phyloP scores from a whole-genome alignment of 306 rosid genomes.

The Comarum palustre region DNA sequence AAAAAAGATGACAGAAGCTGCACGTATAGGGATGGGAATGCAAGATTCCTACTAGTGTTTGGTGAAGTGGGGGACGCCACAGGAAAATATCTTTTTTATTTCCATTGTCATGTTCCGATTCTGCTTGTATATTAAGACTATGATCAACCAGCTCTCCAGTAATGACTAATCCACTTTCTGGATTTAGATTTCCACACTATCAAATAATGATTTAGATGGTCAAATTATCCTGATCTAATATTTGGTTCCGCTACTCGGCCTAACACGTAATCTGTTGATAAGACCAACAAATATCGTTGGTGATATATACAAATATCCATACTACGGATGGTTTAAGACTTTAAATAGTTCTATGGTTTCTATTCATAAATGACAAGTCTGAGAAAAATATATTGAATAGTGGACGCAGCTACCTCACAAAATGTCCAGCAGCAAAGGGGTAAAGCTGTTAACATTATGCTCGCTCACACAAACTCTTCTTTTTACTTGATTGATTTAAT shows the following conservation, averaged over 20 bases:
- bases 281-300: neutral
- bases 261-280: neutral
- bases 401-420: neutral
- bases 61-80: neutral
- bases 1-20: neutral
- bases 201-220: neutral
- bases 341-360: neutral
- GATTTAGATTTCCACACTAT: neutral
- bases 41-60: neutral
- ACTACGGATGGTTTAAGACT: neutral
- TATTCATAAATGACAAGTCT: neutral
- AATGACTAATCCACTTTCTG: neutral
- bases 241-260: neutral
- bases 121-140: neutral
- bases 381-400: neutral
- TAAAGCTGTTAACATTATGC: neutral
- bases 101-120: neutral
- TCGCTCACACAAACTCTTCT: neutral
- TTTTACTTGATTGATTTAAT: neutral
- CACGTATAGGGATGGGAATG: neutral
- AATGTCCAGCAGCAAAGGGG: neutral
- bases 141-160: neutral
- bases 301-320: neutral
- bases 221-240: neutral
- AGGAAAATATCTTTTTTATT: neutral